A percentile compares a stretch with the other conserved stretches of the same genome.
phyloP scores from a whole-genome alignment of 2,329 filamentous ascomycete genomes.

The Verticillium alfalfae region DNA sequence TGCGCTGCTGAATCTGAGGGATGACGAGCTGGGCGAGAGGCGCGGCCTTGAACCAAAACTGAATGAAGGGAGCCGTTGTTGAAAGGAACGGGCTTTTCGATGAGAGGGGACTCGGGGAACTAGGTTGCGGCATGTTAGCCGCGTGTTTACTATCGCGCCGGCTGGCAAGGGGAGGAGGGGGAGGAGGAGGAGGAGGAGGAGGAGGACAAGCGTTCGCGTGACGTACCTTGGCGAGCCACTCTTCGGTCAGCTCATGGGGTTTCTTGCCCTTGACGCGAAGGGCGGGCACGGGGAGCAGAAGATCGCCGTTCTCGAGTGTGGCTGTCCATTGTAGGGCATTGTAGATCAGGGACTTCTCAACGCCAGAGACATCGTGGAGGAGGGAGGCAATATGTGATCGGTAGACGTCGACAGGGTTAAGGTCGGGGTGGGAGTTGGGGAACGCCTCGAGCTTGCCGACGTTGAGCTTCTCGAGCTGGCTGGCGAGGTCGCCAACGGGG shows the following conservation, averaged over 20 bases:
- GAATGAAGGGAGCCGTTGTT: constrained; percentile 57
- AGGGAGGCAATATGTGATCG: constrained; percentile 68
- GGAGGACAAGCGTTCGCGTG: not conserved
- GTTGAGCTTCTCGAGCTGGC: constrained; percentile 26
- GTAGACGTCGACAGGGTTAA: constrained; percentile 77
- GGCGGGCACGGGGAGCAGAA: constrained; percentile 74
- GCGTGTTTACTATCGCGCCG: not conserved
- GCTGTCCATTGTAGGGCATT: constrained; percentile 73
- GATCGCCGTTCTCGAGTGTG: constrained; percentile 75
- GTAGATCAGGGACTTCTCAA: constrained; percentile 67
- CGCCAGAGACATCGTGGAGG: constrained; percentile 62
- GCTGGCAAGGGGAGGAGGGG: no score
- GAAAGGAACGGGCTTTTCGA: constrained; percentile 62
- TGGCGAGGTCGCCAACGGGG: constrained; percentile 23
- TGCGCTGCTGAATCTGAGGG: constrained; percentile 61
- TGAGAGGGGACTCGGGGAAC: constrained; percentile 70
- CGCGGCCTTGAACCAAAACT: constrained; percentile 74
- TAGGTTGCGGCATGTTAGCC: constrained; percentile 20
- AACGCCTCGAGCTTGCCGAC: constrained; percentile 33
- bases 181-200: not conserved
- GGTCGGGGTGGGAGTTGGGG: constrained; percentile 57
- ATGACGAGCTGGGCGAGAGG: constrained; percentile 62
- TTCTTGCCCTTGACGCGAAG: constrained; percentile 70
- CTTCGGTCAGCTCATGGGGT: constrained; percentile 53
- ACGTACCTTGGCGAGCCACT: constrained; percentile 56